Evolutionary conservation across 164 flowering plant species (phyloP), one percentile per base, ranked within the genome.

Genomic region (Vitis cinerea): DNA sequence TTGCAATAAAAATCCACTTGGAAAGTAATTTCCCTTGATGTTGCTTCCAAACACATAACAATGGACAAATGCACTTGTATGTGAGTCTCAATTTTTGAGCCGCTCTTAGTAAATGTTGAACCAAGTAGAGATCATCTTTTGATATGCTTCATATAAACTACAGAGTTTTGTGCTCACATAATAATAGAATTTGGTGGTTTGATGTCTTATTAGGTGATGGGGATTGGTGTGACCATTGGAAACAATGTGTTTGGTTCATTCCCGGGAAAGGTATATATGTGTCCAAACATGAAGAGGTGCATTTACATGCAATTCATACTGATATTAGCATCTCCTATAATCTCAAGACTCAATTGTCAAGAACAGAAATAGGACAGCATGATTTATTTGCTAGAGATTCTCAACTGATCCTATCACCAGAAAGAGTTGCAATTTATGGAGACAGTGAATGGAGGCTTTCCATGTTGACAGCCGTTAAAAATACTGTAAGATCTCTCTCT

Each of bases 221-320:
- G 17, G 73, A 84, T 74, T 94, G 99, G 99, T 86, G 98, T 82
- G 98, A 94, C 78, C 99, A 94, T 71, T 94, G 98, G 99, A 92
- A 91, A 78, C 98, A 92, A 71, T 90, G 96, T 81, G 91, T 94
- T 54, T 94, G 97, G 98, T 90, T 92, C 79, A 61, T 82, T 59
- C 89, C 90, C 27, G 87, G 84, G 12, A 66, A 70, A 29, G 95
- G 94, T 68, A 30, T 87, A 44, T 65, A 84, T 31, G 71, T 94
- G 49, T 69, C 77, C 64, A 82, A 80, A 72, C 83, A 81, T 56
- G 84, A 88, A 78, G 85, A 83, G 60, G 81, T 91, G 80, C 79
- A 74, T 61, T 68, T 94, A 62, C 84, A 78, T 61, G 94, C 97
- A 56, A 57, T 63, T 81, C 99, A 91, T 71, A 73, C 74, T 70